Conservation (phyloP, 305 asterid genomes). For the Fraxinus albicans region DNA sequence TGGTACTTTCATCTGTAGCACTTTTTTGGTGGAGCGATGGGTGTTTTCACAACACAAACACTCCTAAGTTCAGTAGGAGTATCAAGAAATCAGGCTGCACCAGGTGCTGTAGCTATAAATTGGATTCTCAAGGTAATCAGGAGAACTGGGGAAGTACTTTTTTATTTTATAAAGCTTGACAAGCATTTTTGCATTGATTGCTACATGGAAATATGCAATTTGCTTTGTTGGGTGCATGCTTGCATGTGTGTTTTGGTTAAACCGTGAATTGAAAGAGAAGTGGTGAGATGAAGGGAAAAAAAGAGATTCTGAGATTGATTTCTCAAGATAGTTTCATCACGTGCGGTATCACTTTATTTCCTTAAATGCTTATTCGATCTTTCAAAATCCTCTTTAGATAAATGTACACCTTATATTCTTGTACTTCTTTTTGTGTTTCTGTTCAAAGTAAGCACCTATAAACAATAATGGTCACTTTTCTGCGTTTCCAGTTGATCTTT, state of each 20-base stretch:
- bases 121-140: conserved; percentile 88
- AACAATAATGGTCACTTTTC: background rate
- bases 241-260: conserved; percentile 1
- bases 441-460: background rate
- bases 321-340: background rate
- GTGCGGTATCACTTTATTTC: background rate
- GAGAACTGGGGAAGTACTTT: background rate
- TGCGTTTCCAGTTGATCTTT: background rate
- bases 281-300: background rate
- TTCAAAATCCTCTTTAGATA: background rate
- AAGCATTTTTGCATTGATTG: conserved; percentile 12
- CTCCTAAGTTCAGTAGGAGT: conserved; percentile 81
- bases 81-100: conserved; percentile 50
- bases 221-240: conserved; percentile 2
- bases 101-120: conserved; percentile 86
- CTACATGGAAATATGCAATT: background rate
- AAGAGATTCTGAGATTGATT: background rate
- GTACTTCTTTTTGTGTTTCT: background rate
- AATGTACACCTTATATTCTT: background rate
- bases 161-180: background rate
- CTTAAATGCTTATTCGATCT: background rate
- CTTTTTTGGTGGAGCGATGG: conserved; percentile 97
- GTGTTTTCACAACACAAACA: conserved; percentile 90
- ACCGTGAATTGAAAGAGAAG: background rate
- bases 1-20: conserved; percentile 47